phyloP scores from a whole-genome alignment of 2,329 filamentous ascomycete genomes.

The Coleophoma eucalyptorum region DNA sequence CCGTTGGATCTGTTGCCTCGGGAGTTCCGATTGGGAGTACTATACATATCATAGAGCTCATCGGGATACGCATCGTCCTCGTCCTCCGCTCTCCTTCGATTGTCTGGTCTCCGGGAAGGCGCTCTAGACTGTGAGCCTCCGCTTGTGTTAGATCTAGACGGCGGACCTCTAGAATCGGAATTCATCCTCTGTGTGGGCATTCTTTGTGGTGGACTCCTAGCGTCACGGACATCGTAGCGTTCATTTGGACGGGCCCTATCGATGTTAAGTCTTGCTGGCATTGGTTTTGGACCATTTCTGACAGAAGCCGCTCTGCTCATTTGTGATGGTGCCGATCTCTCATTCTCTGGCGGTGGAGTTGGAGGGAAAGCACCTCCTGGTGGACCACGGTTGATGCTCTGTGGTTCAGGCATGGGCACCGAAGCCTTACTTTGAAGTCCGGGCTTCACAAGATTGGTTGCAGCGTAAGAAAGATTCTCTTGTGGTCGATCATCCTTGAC shows the following conservation, averaged over 20 bases:
- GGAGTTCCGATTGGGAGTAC: constrained; percentile 34
- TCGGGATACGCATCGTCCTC: constrained; percentile 54
- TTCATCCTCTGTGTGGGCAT: constrained; percentile 43
- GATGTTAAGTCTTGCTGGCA: constrained; percentile 61
- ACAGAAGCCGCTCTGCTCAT: constrained; percentile 57
- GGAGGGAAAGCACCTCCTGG: constrained; percentile 75
- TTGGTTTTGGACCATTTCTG: constrained; percentile 56
- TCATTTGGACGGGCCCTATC: constrained; percentile 48
- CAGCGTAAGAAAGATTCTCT: constrained; percentile 86
- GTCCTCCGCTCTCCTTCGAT: constrained; percentile 21
- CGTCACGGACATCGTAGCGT: constrained; percentile 27
- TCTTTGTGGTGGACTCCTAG: constrained; percentile 31
- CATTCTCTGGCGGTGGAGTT: constrained; percentile 93
- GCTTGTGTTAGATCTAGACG: constrained; percentile 24
- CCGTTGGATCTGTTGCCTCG: constrained; percentile 32
- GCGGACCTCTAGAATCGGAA: constrained; percentile 44
- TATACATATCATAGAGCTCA: constrained; percentile 63
- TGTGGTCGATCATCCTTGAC: constrained; percentile 75
- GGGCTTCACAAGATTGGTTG: constrained; percentile 88
- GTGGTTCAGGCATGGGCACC: constrained; percentile 70
- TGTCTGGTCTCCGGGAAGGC: constrained; percentile 19
- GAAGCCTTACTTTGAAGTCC: constrained; percentile 69
- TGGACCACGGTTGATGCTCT: constrained; percentile 59
- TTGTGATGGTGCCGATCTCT: constrained; percentile 43
- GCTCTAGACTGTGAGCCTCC: constrained; percentile 8